A percentile compares a stretch with the other conserved stretches of the same genome.
Conservation (phyloP, 371 early-diverging fungal species). For the Gilbertella persicaria region DNA sequence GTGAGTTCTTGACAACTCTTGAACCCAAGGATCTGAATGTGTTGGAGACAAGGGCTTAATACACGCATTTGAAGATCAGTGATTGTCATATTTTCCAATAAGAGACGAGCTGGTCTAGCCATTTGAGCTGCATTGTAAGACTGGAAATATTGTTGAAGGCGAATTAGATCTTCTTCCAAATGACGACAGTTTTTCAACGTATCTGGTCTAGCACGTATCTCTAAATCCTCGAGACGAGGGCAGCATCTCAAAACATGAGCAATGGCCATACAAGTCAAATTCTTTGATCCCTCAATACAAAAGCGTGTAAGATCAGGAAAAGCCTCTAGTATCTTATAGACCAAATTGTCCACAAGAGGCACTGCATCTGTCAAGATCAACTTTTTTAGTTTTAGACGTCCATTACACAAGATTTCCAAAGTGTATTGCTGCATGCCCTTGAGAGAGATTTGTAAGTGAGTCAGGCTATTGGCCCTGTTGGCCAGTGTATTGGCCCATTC, state of each 20-base stretch:
- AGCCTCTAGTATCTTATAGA: constrained; percentile 3
- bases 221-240: constrained; percentile 18
- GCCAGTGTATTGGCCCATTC: constrained; percentile 18
- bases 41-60: background rate
- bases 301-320: constrained; percentile 27
- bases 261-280: constrained; percentile 13
- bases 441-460: constrained; percentile 28
- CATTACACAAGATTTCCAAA: constrained; percentile 16
- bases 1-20: constrained; percentile 8
- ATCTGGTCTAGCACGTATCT: constrained; percentile 25
- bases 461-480: constrained; percentile 13
- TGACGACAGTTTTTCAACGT: background rate
- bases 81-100: constrained; percentile 16
- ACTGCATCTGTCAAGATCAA: constrained; percentile 29
- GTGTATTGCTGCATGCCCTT: constrained; percentile 6
- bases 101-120: constrained; percentile 11
- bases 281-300: constrained; percentile 20
- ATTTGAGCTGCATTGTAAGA: background rate
- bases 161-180: background rate
- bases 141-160: background rate
- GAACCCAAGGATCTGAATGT: constrained; percentile 4
- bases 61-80: background rate
- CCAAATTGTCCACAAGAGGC: constrained; percentile 17
- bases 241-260: constrained; percentile 15
- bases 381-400: constrained; percentile 10